Evolutionary conservation across 2,329 filamentous ascomycete genomes (phyloP).

Genomic region (Hypomyces perniciosus): DNA sequence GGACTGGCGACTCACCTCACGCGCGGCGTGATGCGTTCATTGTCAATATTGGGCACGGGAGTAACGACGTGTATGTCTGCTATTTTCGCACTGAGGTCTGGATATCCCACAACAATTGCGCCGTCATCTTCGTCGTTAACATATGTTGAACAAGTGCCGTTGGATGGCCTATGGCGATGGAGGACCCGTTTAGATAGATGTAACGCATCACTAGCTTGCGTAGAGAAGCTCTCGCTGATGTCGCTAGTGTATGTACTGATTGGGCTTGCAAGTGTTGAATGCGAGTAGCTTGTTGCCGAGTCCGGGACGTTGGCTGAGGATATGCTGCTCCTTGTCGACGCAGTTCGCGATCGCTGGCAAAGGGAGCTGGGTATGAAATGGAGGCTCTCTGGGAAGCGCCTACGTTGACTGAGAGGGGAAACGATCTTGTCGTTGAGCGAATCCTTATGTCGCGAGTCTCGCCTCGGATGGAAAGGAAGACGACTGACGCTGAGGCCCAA

Average conservation of each 20-base stretch:
- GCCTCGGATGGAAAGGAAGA: slow-evolving; percentile 10
- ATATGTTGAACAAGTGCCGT: slow-evolving; percentile 33
- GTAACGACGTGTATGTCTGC: slow-evolving; percentile 10
- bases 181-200: slow-evolving; percentile 23
- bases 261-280: slow-evolving; percentile 30
- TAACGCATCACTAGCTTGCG: slow-evolving; percentile 20
- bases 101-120: slow-evolving; percentile 21
- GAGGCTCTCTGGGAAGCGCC: slow-evolving; percentile 26
- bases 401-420: slow-evolving; percentile 14
- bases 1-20: slow-evolving; percentile 6
- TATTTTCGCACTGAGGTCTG: slow-evolving; percentile 16
- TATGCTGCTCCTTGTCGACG: slow-evolving; percentile 33
- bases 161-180: slow-evolving; percentile 29
- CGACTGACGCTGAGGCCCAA: slow-evolving; percentile 5
- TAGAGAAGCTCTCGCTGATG: slow-evolving; percentile 27
- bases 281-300: slow-evolving; percentile 33
- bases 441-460: slow-evolving; percentile 9
- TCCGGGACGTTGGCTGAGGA: slow-evolving; percentile 33
- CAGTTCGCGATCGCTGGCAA: slow-evolving; percentile 30
- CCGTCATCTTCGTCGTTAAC: slow-evolving; percentile 32
- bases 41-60: slow-evolving; percentile 4
- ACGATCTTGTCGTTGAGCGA: slow-evolving; percentile 17
- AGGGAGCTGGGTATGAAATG: slow-evolving; percentile 23
- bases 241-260: slow-evolving; percentile 28
- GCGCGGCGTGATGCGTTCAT: slow-evolving; percentile 4